Evolutionary conservation across 495 filamentous ascomycete species (phyloP), one percentile per base, ranked within the genome.

Genomic region (Hypoxylon rickii): DNA sequence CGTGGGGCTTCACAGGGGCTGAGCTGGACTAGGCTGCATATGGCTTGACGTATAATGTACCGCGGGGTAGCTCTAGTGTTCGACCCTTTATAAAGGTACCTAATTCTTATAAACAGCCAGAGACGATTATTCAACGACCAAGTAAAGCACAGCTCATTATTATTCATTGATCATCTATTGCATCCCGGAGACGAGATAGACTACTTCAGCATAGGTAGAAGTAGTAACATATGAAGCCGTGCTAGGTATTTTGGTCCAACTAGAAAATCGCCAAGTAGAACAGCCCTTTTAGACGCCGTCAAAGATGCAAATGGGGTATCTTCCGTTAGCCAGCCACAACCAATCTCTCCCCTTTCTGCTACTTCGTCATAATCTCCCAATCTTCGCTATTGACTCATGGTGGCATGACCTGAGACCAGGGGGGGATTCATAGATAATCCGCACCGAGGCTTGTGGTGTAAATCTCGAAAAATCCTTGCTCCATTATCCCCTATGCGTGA

Each of bases 401-500:
- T n/a, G n/a, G n/a, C n/a, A n/a, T n/a, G n/a, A 31, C 26, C 26
- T 5, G 11, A 5, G 26, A 31, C 26, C 26, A 31, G 11, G 11
- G 26, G 11, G 26, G 11, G 26, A 31, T 31, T 31, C 26, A 31
- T n/a, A n/a, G n/a, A n/a, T n/a, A n/a, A n/a, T n/a, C n/a, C n/a
- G n/a, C n/a, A n/a, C n/a, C n/a, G n/a, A n/a, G n/a, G n/a, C n/a
- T n/a, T n/a, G n/a, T n/a, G n/a, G n/a, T n/a, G n/a, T n/a, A n/a
- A n/a, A n/a, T n/a, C n/a, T n/a, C n/a, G n/a, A n/a, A n/a, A n/a
- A n/a, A n/a, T n/a, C n/a, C n/a, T n/a, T n/a, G n/a, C n/a, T n/a
- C n/a, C n/a, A n/a, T n/a, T n/a, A n/a, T n/a, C n/a, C n/a, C n/a
- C 56, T 74, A 77, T 7, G 63, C 70, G 67, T 89, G 80, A 47